Conservation (phyloP, 495 filamentous ascomycete species). For the Penicillium arizonense region DNA sequence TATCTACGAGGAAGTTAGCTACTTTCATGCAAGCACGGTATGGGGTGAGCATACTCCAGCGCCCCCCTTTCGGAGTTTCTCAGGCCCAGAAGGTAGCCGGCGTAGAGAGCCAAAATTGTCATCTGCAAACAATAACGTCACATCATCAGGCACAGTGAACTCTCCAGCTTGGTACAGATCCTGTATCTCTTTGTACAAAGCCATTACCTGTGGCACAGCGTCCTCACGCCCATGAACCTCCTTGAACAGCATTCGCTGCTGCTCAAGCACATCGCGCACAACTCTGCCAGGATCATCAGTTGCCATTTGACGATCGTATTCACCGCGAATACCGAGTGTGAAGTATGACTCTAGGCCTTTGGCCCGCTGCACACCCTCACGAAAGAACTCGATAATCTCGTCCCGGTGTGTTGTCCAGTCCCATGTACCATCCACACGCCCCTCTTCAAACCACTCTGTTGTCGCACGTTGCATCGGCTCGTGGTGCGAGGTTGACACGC, state of each 20-base stretch:
- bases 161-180: constrained; percentile 61
- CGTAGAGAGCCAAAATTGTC: constrained; percentile 74
- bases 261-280: constrained; percentile 56
- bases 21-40: not conserved
- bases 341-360: constrained; percentile 63
- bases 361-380: constrained; percentile 62
- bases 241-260: constrained; percentile 52
- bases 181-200: constrained; percentile 70
- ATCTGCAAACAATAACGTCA: constrained; percentile 73
- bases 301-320: constrained; percentile 61
- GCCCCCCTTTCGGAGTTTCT: constrained; percentile 59
- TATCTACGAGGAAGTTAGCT: constrained; percentile 19
- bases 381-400: constrained; percentile 64
- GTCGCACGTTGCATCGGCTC: constrained; percentile 73
- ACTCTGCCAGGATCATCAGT: constrained; percentile 58
- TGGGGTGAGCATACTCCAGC: constrained; percentile 46
- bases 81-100: constrained; percentile 60
- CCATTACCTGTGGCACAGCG: constrained; percentile 69
- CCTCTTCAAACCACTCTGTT: constrained; percentile 59
- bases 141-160: constrained; percentile 65
- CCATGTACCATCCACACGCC: constrained; percentile 59
- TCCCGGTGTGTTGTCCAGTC: constrained; percentile 65
- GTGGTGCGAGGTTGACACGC: constrained; percentile 69
- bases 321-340: constrained; percentile 74
- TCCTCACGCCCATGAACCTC: constrained; percentile 53